Evolutionary conservation across 495 filamentous ascomycete species (phyloP), one percentile per base, ranked within the genome.

Genomic region (Talaromyces wortmannii): DNA sequence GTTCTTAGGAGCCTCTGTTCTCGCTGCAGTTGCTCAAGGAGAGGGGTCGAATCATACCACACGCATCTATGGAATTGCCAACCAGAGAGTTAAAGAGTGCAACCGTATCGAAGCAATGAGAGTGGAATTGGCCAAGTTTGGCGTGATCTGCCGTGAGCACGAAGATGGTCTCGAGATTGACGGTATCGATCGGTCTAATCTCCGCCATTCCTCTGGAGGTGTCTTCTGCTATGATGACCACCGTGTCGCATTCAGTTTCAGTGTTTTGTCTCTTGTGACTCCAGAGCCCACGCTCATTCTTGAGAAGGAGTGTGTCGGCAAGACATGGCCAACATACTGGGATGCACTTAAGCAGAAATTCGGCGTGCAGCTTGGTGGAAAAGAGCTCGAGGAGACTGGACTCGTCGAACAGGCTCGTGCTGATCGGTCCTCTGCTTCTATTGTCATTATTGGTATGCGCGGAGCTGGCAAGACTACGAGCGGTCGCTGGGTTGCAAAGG

Each of bases 321-420:
- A 99, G 79, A 99, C 94, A n/a, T 99, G 95, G 94, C 94, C 94
- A 0, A 94, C 91, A 11, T 99, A 94, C 90, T 99, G 94, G 94
- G 95, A 99, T 67, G 82, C 84, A 43, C 64, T 96, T 52, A 82
- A 85, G 32, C 81, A 87, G 54, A 76, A 81, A 3, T 99, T 95
- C 73, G 76, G 81, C 12, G 88, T 87, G 30, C 69, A 81, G 23
- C 70, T 97, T 17, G 80, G 84, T 43, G 94, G 94, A 31, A 76
- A 78, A 40, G 89, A 94, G 44, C 73, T 85, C 40, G 75, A 75
- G 50, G 73, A 66, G 62, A 75, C 61, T 45, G 72, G 61, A 45
- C 55, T 54, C 10, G 60, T 60, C 36, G 61, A 55, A 51, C 63
- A 60, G 32, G 61, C 55, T 15, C 59, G 47, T 31, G 65, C 63